Evolutionary conservation across 148 eudicot genomes (phyloP), one percentile per base, ranked within the genome.

Genomic region (Fagopyrum esculentum): DNA sequence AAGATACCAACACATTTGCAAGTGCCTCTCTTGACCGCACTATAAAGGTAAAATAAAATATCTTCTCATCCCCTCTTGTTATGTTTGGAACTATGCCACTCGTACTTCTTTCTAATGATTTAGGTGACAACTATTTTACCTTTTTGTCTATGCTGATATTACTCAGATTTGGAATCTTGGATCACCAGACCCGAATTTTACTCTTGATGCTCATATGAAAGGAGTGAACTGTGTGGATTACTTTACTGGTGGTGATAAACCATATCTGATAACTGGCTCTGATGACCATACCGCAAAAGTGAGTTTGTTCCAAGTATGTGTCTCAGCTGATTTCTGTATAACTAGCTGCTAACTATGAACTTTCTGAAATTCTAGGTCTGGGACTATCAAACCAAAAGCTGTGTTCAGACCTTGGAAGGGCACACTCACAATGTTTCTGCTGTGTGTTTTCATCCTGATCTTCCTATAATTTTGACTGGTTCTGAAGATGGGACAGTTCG

Each of bases 271-370:
- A 9, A 86, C 89, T 69, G 97, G 94, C 76, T 88, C 97, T 49
- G 97, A 92, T 86, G 97, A 92, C 51, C 87, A 82, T 71, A 92
- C 92, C 35, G 86, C 92, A 51, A 92, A 92, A 92, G 97, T 86
- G 22, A 74, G 68, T 16, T 74, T 45, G 30, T 75, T 49, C 30
- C 19, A 66, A 30, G 56, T 40, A 47, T 6, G 10, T 60, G 52
- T 26, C 61, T 63, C 51, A 43, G 46, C 61, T 16, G 29, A 56
- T 35, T 73, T 22, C 45, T 15, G 47, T 15, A 45, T 9, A 75
- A 75, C 35, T 55, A 9, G 7, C 4, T 29, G 22, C 19, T 52
- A 50, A 29, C 43, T 10, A 56, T 51, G 10, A 35, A 61, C 43
- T 3, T 15, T 45, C 9, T 69, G 56, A 71, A 74, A 66, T 66